Evolutionary conservation across 2,329 filamentous ascomycete genomes (phyloP), one percentile per base, ranked within the genome.

Genomic region (Aspergillus ibericus): DNA sequence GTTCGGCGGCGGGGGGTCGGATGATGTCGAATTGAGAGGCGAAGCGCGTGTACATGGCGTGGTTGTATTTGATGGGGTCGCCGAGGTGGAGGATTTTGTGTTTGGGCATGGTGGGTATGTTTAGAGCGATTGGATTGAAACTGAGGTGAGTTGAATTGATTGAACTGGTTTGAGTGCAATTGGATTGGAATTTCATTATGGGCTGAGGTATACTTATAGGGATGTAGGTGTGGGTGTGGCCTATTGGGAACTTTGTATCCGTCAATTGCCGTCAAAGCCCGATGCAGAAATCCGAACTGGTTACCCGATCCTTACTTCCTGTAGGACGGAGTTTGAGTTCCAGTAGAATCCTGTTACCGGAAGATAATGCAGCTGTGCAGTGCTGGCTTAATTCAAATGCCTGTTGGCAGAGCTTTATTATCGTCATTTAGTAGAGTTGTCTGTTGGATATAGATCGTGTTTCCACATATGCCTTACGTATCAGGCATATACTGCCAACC

Each of bases 51-150:
- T 80, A 77, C 34, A 78, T 71, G 1, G 78, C 73, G 40, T 76
- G 73, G 59, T 81, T 81, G 67, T 81, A 81, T 59, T 79, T 78
- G 60, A 82, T 80, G 16, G 75, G 71, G 32, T 80, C 78, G 27
- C 80, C 80, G 10, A 82, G 64, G 56, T 78, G 77, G 16, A 81
- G 75, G 40, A 81, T 70, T 9, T 68, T 72, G 16, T 72, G 75
- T 55, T 77, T 72, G 36, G 56, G n/a, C 65, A 69, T 71, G 18
- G 20, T 34, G 15, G 29, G 48, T 18, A 10, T 49, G 13, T n/a
- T 10, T 38, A 12, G 20, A 13, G n/a, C n/a, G 22, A 20, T 29
- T 29, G 5, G 27, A n/a, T n/a, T n/a, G n/a, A n/a, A n/a, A n/a
- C n/a, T n/a, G 27, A 29, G 8, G 3, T 13, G 5, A 20, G 7